A percentile compares a stretch with the other conserved stretches of the same genome.
Evolutionary conservation across 1,284 basidiomycete species (phyloP).

Genomic region (Cronartium quercuum): DNA sequence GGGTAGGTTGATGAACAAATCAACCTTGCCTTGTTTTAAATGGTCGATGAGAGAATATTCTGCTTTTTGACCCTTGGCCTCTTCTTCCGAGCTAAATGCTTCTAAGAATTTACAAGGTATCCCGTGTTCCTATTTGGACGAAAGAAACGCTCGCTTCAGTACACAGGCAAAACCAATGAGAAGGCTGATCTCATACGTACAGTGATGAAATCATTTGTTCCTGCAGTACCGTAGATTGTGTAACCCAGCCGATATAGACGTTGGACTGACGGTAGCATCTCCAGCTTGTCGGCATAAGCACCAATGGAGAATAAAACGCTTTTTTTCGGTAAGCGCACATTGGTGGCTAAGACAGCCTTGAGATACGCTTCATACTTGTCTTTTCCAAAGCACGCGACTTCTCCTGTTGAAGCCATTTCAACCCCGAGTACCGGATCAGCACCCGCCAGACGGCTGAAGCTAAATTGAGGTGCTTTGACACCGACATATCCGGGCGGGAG

Average conservation of each 20-base stretch:
- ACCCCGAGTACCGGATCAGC: slow-evolving; percentile 98
- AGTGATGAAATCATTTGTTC: slow-evolving; percentile 89
- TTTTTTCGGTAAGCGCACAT: slow-evolving; percentile 88
- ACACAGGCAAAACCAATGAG: background rate
- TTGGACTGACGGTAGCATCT: slow-evolving; percentile 92
- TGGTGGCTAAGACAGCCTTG: slow-evolving; percentile 92
- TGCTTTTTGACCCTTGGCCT: slow-evolving; percentile 70
- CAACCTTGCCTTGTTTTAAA: slow-evolving; percentile 89
- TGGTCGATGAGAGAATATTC: slow-evolving; percentile 94
- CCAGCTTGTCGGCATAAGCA: slow-evolving; percentile 94
- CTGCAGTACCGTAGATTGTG: slow-evolving; percentile 93
- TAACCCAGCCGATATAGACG: slow-evolving; percentile 90
- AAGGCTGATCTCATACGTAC: slow-evolving; percentile 55
- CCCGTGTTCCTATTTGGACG: slow-evolving; percentile 44
- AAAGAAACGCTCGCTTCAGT: background rate
- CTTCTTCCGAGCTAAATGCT: slow-evolving; percentile 67
- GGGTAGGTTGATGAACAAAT: slow-evolving; percentile 98
- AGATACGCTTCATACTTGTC: slow-evolving; percentile 98
- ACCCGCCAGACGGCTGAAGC: slow-evolving; percentile 87
- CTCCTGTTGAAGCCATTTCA: slow-evolving; percentile 99
- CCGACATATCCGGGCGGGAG: slow-evolving; percentile 90
- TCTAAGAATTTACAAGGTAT: slow-evolving; percentile 72
- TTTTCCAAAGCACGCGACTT: slow-evolving; percentile 95
- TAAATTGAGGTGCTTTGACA: slow-evolving; percentile 98
- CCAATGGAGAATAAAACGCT: slow-evolving; percentile 91